These are phyloP conservation scores for Candida peoriensis DNA, from an alignment of 805 yeast genomes.

Conservation along the genomic window DNA sequence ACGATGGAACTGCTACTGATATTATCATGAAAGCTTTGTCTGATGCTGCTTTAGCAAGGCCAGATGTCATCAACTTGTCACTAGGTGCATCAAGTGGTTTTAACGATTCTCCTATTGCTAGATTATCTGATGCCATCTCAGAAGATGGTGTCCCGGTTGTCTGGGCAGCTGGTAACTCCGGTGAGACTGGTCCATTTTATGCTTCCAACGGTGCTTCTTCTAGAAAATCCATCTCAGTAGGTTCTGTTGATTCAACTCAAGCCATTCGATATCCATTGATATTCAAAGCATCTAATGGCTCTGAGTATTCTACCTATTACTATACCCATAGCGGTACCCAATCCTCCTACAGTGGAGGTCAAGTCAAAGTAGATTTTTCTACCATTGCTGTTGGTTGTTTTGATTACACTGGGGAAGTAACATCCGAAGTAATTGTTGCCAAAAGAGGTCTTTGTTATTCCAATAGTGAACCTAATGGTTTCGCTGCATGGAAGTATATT, in stretches of 20 bases:
- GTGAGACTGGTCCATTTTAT: conserved; percentile 8
- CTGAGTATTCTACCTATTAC: conserved; percentile 5
- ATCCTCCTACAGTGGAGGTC: conserved; percentile 3
- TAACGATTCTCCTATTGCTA: conserved; percentile 9
- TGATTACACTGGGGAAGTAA: no score
- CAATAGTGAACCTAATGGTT: background rate
- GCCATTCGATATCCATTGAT: conserved; percentile 4
- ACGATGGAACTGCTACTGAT: conserved; percentile 8
- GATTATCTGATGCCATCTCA: conserved; percentile 9
- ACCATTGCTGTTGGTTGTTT: no score
- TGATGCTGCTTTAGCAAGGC: conserved; percentile 11
- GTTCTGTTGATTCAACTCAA: conserved; percentile 11
- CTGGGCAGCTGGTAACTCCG: conserved; percentile 16
- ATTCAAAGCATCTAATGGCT: conserved; percentile 9
- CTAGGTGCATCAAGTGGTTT: conserved; percentile 13
- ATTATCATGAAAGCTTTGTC: conserved; percentile 12
- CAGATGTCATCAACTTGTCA: conserved; percentile 11
- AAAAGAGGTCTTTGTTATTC: conserved; percentile 6
- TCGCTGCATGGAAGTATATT: no score
- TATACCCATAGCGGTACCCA: conserved; percentile 4
- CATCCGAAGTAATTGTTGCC: conserved; percentile 5
- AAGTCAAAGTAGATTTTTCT: conserved; percentile 4
- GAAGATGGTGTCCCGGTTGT: conserved; percentile 8
- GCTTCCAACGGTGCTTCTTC: conserved; percentile 15
- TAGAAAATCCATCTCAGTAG: conserved; percentile 11